These are phyloP conservation scores for Exophiala sp. DNA, from an alignment of 2,329 filamentous ascomycete species.

Conservation along the genomic window DNA sequence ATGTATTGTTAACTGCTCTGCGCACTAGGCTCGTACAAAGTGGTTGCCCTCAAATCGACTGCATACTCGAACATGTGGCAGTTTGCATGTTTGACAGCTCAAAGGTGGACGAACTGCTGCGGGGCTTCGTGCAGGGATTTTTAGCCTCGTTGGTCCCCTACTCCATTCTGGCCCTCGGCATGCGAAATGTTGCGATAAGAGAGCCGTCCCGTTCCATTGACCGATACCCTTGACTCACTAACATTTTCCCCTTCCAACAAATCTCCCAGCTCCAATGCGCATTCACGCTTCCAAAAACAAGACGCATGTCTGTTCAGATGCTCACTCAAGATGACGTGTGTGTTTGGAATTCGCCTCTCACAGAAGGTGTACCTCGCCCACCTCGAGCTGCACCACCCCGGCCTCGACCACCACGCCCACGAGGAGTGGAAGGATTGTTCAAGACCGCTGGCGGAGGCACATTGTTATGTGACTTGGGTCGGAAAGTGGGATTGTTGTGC, in stretches of 20 bases:
- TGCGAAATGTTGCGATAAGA: conserved; percentile 16
- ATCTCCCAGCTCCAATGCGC: neutral
- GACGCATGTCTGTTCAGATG: too few species aligned
- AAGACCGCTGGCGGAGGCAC: conserved; percentile 48
- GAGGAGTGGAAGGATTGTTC: conserved; percentile 29
- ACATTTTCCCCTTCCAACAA: neutral
- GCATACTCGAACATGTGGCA: too few species aligned
- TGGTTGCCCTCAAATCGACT: too few species aligned
- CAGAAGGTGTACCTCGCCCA: conserved; percentile 32
- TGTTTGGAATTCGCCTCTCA: conserved; percentile 28
- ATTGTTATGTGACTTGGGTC: conserved; percentile 51
- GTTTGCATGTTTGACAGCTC: too few species aligned
- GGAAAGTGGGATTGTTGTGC: conserved; percentile 55
- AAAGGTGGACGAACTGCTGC: too few species aligned
- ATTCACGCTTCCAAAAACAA: too few species aligned
- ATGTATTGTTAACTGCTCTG: too few species aligned
- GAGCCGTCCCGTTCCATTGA: conserved; percentile 9
- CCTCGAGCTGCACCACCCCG: conserved; percentile 32
- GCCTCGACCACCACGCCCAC: conserved; percentile 36
- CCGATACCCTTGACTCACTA: conserved; percentile 18
- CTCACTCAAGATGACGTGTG: neutral
- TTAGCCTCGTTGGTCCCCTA: too few species aligned
- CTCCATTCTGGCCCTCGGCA: neutral
- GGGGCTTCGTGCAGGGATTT: too few species aligned
- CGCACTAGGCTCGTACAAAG: too few species aligned